phyloP scores from a whole-genome alignment of 2,329 filamentous ascomycete species.

The Davidsoniella australis region DNA sequence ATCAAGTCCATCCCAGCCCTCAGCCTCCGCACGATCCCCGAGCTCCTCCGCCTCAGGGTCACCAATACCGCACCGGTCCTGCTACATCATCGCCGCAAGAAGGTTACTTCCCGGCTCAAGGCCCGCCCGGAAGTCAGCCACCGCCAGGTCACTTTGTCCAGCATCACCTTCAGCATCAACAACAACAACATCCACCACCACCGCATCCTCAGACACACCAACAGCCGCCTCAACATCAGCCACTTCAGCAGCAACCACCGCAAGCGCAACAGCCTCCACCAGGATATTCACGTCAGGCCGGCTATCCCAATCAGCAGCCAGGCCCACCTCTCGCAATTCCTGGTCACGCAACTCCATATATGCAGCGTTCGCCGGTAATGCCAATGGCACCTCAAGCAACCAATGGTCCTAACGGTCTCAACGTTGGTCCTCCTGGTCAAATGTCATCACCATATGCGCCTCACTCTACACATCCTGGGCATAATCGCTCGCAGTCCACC shows the following conservation, averaged over 20 bases:
- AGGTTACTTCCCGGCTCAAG: neutral
- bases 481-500: slow-evolving; percentile 38
- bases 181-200: slow-evolving; percentile 17
- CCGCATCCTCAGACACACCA: slow-evolving; percentile 19
- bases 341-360: slow-evolving; percentile 17
- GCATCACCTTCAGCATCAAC: slow-evolving; percentile 17
- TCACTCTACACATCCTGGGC: slow-evolving; percentile 16
- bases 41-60: neutral
- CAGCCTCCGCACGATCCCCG: slow-evolving; percentile 1
- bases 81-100: neutral
- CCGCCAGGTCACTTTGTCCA: neutral
- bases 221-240: slow-evolving; percentile 16
- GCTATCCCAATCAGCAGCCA: slow-evolving; percentile 25
- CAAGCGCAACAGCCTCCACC: slow-evolving; percentile 23
- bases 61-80: neutral
- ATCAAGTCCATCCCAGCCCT: slow-evolving; percentile 1
- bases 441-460: too few relatives aligned
- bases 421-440: neutral
- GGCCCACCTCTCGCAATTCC: slow-evolving; percentile 32
- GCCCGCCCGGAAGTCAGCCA: neutral
- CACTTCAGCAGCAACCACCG: slow-evolving; percentile 16
- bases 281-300: slow-evolving; percentile 22
- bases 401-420: neutral
- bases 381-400: neutral
- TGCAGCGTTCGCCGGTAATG: slow-evolving; percentile 5